A percentile compares a stretch with the other conserved stretches of the same genome.
These are phyloP conservation scores for Helminthosporium solani DNA, from an alignment of 2,329 filamentous ascomycete genomes.

Conservation along the genomic window DNA sequence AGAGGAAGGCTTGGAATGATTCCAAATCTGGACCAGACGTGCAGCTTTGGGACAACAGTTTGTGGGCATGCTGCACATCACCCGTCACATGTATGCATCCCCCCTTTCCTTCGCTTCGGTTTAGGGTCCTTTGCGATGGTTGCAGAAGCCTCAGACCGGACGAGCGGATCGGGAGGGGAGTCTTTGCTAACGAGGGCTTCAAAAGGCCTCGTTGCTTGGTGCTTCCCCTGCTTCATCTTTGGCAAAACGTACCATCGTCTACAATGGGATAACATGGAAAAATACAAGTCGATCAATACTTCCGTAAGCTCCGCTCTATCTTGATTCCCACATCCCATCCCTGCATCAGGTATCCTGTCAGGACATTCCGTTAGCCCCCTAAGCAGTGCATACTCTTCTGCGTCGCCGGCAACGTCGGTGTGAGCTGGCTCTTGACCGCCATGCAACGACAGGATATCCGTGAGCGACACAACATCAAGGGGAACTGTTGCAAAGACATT, in stretches of 20 bases:
- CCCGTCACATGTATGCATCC: conserved; percentile 18
- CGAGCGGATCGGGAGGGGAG: neutral
- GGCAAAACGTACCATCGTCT: conserved; percentile 41
- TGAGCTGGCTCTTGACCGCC: conserved; percentile 17
- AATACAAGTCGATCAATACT: conserved; percentile 35
- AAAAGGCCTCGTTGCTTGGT: conserved; percentile 8
- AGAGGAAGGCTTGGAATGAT: conserved; percentile 1
- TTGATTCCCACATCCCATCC: neutral
- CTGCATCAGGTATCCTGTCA: neutral
- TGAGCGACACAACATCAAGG: conserved; percentile 25
- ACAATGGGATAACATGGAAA: conserved; percentile 32
- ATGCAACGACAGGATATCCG: conserved; percentile 28
- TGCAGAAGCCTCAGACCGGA: no score
- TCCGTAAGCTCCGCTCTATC: conserved; percentile 17
- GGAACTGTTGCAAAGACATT: conserved; percentile 20
- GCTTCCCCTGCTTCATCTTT: conserved; percentile 39
- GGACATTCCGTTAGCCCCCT: neutral
- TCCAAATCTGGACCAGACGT: neutral
- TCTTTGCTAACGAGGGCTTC: neutral
- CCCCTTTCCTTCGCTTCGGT: neutral
- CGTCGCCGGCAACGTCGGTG: conserved; percentile 16
- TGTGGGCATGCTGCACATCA: conserved; percentile 27
- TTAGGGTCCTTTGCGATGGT: no score
- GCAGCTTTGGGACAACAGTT: conserved; percentile 6
- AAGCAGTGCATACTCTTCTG: conserved; percentile 25